phyloP scores from a whole-genome alignment of 768 basidiomycete species.

The Cystobasidiopsis lactophilus region DNA sequence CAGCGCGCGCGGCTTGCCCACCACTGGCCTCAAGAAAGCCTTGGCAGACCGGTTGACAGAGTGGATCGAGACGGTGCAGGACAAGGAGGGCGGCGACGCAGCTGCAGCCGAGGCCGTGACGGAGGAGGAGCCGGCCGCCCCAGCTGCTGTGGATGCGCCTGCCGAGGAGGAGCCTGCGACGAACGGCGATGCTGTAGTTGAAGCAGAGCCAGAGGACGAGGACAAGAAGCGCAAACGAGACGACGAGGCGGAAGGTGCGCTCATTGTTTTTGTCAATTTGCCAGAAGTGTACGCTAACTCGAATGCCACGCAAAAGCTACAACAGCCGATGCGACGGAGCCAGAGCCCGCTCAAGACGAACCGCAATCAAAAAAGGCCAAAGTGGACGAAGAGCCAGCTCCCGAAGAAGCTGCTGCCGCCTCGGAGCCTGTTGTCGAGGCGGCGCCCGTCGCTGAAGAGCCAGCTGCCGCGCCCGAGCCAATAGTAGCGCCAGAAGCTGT shows the following conservation, averaged over 20 bases:
- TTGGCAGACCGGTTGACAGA: slow-evolving; percentile 7
- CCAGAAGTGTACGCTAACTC: not conserved
- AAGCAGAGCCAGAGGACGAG: not conserved
- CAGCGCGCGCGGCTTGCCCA: slow-evolving; percentile 4
- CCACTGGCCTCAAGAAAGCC: slow-evolving; percentile 11
- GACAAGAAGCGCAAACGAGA: slow-evolving; percentile 8
- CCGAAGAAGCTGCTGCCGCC: not conserved
- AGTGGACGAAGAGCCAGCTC: not conserved
- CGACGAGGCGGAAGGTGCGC: slow-evolving; percentile 1
- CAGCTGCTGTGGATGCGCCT: slow-evolving; percentile 4
- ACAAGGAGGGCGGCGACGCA: not conserved
- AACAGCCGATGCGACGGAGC: not conserved
- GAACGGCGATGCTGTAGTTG: slow-evolving; percentile 1
- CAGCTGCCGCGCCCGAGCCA: not conserved
- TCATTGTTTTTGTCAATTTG: no score
- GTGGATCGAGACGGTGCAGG: not conserved
- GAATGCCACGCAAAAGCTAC: not conserved
- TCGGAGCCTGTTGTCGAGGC: not conserved
- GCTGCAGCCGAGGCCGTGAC: not conserved
- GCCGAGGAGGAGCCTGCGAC: not conserved
- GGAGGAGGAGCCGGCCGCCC: not conserved
- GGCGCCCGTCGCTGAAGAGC: not conserved
- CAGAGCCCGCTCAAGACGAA: not conserved
- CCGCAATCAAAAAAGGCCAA: not conserved
- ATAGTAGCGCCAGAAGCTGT: not conserved